Conservation (phyloP, 75 land plant species). For the Picea sitchensis region DNA sequence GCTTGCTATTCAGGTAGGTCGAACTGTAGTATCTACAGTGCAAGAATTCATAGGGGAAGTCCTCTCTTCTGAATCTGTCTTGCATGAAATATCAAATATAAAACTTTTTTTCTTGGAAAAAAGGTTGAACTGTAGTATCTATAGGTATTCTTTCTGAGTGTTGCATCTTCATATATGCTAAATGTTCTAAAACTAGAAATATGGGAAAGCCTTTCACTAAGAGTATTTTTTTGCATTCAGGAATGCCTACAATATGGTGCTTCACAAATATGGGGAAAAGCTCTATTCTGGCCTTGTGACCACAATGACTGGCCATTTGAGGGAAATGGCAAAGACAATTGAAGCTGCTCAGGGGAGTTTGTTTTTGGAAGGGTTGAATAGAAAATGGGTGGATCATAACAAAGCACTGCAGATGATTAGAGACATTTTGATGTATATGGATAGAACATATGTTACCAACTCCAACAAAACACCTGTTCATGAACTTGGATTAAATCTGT, state of each 20-base stretch:
- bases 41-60: too few species aligned
- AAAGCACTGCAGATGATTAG: constrained; percentile 98
- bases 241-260: constrained; percentile 98
- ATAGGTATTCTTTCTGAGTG: too few species aligned
- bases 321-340: constrained; percentile 73
- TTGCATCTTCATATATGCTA: too few species aligned
- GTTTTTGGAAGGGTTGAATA: constrained; percentile 88
- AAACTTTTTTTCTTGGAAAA: too few species aligned
- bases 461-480: constrained; percentile 79
- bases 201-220: too few species aligned
- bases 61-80: too few species aligned
- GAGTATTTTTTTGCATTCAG: constrained; percentile 21
- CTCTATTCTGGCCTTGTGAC: constrained; percentile 80
- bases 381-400: constrained; percentile 91
- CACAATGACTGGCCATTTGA: constrained; percentile 84
- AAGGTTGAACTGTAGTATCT: too few species aligned
- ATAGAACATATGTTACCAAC: constrained; percentile 81
- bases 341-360: constrained; percentile 89
- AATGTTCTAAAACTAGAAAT: too few species aligned
- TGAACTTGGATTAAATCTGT: constrained; percentile 92
- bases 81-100: too few species aligned
- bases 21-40: too few species aligned
- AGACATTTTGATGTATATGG: constrained; percentile 99
- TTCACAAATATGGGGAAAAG: constrained; percentile 97
- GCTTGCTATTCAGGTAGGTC: too few species aligned